Evolutionary conservation across 2,329 filamentous ascomycete genomes (phyloP).

Genomic region (Pezicula radicicola): DNA sequence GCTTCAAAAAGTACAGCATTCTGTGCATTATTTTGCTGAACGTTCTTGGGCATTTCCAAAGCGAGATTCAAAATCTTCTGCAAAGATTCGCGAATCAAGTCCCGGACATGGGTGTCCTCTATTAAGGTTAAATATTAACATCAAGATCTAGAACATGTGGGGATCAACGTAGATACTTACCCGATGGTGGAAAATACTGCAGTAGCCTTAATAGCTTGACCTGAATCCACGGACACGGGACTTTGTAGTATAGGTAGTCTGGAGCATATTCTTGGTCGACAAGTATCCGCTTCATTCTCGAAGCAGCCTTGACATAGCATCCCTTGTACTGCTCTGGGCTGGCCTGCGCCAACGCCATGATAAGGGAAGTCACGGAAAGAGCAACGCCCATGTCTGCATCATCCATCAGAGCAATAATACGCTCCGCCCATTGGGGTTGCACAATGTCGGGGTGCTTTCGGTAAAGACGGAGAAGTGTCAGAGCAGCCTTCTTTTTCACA

Average conservation of each 20-base stretch:
- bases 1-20: conserved; percentile 98
- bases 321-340: conserved; percentile 92
- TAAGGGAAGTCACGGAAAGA: conserved; percentile 89
- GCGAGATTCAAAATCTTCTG: conserved; percentile 89
- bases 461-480: conserved; percentile 90
- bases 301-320: conserved; percentile 90
- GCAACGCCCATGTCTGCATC: conserved; percentile 92
- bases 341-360: conserved; percentile 93
- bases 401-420: conserved; percentile 98
- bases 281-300: conserved; percentile 82
- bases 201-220: conserved; percentile 88
- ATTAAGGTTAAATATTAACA: conserved; percentile 10
- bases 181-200: conserved; percentile 94
- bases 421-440: conserved; percentile 94
- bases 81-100: conserved; percentile 87
- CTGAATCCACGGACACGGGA: conserved; percentile 98
- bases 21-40: conserved; percentile 98
- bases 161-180: conserved; percentile 43
- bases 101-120: conserved; percentile 91
- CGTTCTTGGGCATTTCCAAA: conserved; percentile 93
- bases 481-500: conserved; percentile 97
- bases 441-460: conserved; percentile 93
- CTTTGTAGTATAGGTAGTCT: conserved; percentile 98
- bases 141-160: not conserved
- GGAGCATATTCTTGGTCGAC: conserved; percentile 85